Evolutionary conservation across 2,329 filamentous ascomycete genomes (phyloP).

Genomic region (Microdochium bolleyi): DNA sequence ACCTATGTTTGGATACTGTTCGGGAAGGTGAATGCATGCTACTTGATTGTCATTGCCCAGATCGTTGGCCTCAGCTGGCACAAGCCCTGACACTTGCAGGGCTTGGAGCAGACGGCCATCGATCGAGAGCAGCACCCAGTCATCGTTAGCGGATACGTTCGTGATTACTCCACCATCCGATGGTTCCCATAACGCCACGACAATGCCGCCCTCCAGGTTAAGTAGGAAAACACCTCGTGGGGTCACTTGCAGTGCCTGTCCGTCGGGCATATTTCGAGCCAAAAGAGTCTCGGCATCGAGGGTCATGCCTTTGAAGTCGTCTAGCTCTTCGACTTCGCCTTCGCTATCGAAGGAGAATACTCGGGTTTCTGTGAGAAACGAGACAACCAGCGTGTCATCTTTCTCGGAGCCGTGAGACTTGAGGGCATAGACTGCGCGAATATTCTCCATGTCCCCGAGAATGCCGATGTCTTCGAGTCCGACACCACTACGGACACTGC

Average conservation of each 20-base stretch:
- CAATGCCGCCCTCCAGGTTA: constrained; percentile 48
- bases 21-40: constrained; percentile 73
- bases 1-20: constrained; percentile 54
- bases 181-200: constrained; percentile 50
- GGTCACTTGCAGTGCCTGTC: constrained; percentile 70
- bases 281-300: constrained; percentile 67
- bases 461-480: constrained; percentile 82
- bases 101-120: constrained; percentile 67
- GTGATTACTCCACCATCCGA: constrained; percentile 56
- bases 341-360: constrained; percentile 67
- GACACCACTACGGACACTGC: constrained; percentile 89
- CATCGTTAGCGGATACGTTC: constrained; percentile 65
- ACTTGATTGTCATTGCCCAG: constrained; percentile 67
- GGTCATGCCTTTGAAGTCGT: constrained; percentile 62
- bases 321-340: constrained; percentile 80
- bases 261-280: constrained; percentile 55
- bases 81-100: constrained; percentile 54
- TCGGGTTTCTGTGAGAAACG: constrained; percentile 76
- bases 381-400: constrained; percentile 68
- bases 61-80: constrained; percentile 48
- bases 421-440: constrained; percentile 66
- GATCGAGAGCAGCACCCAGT: constrained; percentile 64
- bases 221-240: constrained; percentile 52
- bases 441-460: constrained; percentile 69
- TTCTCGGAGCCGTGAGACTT: constrained; percentile 37